Evolutionary conservation across 192 early-diverging fungal genomes (phyloP).

Genomic region (Chytriomyces confervae): DNA sequence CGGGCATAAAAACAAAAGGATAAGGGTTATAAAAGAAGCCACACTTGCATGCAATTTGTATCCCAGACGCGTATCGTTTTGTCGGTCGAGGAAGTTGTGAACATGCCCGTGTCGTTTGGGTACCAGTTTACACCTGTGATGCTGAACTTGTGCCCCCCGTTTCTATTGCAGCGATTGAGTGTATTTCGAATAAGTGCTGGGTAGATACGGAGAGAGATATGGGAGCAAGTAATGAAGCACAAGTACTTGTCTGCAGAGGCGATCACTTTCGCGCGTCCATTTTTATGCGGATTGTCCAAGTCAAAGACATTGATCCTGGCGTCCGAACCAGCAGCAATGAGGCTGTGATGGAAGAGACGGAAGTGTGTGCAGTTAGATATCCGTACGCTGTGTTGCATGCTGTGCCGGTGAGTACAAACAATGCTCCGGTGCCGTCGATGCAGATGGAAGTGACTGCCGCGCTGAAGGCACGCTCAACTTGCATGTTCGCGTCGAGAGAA

Average conservation of each 20-base stretch:
- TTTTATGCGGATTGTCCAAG: conserved; percentile 50
- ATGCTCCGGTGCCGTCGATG: background rate
- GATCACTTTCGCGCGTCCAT: conserved; percentile 6
- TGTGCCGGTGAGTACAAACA: background rate
- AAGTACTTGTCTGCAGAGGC: conserved; percentile 36
- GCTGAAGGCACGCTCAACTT: background rate
- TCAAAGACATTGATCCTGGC: conserved; percentile 66
- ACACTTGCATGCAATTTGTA: conserved; percentile 71
- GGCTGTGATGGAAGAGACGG: conserved; percentile 42
- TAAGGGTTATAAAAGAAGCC: too few relatives aligned
- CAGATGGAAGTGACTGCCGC: background rate
- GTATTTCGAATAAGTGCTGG: background rate
- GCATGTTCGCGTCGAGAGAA: background rate
- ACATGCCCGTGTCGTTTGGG: conserved; percentile 83
- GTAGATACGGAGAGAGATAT: conserved; percentile 7
- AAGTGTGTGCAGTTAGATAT: background rate
- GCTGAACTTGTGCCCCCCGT: conserved; percentile 64
- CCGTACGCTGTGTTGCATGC: background rate
- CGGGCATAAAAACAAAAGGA: conserved; percentile 7
- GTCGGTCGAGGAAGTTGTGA: conserved; percentile 81
- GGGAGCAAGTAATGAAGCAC: conserved; percentile 37
- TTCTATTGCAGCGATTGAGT: conserved; percentile 6
- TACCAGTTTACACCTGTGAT: conserved; percentile 82
- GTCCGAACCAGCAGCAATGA: conserved; percentile 69
- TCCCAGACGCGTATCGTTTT: conserved; percentile 82